phyloP scores from a whole-genome alignment of 2,329 filamentous ascomycete species.

The Aschersonia sp. region DNA sequence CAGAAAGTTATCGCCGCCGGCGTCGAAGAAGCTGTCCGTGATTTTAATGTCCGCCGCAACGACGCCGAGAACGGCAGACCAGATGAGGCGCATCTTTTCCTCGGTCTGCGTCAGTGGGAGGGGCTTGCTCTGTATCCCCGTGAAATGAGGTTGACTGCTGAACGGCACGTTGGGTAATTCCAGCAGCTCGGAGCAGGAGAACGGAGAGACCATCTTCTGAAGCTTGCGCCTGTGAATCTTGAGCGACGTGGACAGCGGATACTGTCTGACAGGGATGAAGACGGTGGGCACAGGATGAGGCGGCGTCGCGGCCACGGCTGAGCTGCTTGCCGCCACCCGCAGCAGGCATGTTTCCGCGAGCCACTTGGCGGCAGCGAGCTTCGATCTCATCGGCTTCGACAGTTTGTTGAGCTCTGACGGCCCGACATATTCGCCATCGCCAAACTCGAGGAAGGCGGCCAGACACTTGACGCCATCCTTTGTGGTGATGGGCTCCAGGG shows the following conservation, averaged over 20 bases:
- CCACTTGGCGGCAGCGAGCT: conserved; percentile 26
- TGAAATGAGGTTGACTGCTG: conserved; percentile 17
- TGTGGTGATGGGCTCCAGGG: conserved; percentile 32
- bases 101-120: conserved; percentile 32
- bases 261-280: conserved; percentile 31
- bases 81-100: conserved; percentile 30
- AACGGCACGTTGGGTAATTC: conserved; percentile 17
- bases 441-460: conserved; percentile 34
- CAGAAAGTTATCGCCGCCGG: conserved; percentile 30
- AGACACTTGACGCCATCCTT: conserved; percentile 26
- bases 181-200: conserved; percentile 28
- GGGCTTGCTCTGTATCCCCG: conserved; percentile 26
- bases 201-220: conserved; percentile 25
- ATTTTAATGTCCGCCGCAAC: conserved; percentile 24
- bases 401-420: conserved; percentile 23
- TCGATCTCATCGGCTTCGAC: conserved; percentile 24
- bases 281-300: conserved; percentile 29
- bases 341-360: conserved; percentile 26
- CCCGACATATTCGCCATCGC: conserved; percentile 21
- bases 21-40: conserved; percentile 27
- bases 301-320: conserved; percentile 12
- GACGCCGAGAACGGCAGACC: conserved; percentile 27
- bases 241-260: conserved; percentile 34
- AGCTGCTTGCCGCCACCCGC: conserved; percentile 9
- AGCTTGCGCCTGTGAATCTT: conserved; percentile 35